Evolutionary conservation across 1,139 yeast species (phyloP).

Genomic region (Saccharomyces hybrid): DNA sequence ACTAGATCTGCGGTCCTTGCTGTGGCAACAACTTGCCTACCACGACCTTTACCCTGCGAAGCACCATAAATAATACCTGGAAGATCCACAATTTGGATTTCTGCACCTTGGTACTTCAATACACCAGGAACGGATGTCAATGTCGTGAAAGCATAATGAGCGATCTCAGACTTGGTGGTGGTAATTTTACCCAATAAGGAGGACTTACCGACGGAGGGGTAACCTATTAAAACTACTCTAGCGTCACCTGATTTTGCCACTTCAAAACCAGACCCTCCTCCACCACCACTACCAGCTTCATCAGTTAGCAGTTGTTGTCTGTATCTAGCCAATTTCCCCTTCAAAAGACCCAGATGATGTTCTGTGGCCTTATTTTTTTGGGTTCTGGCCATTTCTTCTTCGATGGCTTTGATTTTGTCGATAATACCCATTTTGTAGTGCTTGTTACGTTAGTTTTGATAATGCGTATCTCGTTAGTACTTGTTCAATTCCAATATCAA

Average conservation of each 20-base stretch:
- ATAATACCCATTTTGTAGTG: slow-evolving; percentile 29
- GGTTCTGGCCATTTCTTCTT: slow-evolving; percentile 88
- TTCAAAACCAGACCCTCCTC: slow-evolving; percentile 86
- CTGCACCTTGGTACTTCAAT: slow-evolving; percentile 90
- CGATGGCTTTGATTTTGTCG: slow-evolving; percentile 84
- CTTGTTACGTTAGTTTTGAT: neutral
- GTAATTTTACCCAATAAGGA: slow-evolving; percentile 82
- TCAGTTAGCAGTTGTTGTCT: slow-evolving; percentile 90
- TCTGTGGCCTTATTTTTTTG: slow-evolving; percentile 98
- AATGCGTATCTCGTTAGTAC: neutral
- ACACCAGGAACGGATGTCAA: slow-evolving; percentile 96
- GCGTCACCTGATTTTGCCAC: slow-evolving; percentile 96
- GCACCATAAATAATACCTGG: slow-evolving; percentile 98
- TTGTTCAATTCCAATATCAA: neutral
- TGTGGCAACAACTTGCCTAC: slow-evolving; percentile 92
- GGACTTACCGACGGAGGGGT: slow-evolving; percentile 96
- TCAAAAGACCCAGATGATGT: slow-evolving; percentile 85
- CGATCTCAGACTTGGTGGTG: slow-evolving; percentile 89
- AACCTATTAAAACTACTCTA: slow-evolving; percentile 88
- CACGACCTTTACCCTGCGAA: slow-evolving; percentile 95
- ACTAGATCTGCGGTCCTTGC: slow-evolving; percentile 92
- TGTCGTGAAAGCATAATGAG: slow-evolving; percentile 92
- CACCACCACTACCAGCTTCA: slow-evolving; percentile 62
- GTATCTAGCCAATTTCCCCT: slow-evolving; percentile 92
- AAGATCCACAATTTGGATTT: slow-evolving; percentile 88